Percentiles rank a stretch among this genome's conserved stretches.
Conservation (phyloP, 2,329 filamentous ascomycete genomes). For the Pseudogymnoascus sp. region DNA sequence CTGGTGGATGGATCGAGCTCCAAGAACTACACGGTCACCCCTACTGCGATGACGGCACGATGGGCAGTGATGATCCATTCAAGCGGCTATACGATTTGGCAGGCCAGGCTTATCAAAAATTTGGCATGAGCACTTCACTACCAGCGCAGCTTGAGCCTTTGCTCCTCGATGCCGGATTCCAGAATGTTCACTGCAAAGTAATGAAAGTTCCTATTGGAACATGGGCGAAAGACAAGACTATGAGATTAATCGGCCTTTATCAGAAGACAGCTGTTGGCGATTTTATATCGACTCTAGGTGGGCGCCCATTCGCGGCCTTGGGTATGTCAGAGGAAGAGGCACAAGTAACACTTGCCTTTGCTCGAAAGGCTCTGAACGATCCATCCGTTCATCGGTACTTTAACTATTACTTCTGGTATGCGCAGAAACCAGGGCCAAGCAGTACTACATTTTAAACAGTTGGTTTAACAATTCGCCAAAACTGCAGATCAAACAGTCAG, state of each 20-base stretch:
- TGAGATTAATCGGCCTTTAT: constrained; percentile 20
- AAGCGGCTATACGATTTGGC: constrained; percentile 18
- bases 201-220: constrained; percentile 47
- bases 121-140: constrained; percentile 19
- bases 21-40: background rate
- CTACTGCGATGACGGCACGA: constrained; percentile 10
- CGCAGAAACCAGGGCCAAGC: constrained; percentile 32
- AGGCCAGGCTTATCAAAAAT: constrained; percentile 19
- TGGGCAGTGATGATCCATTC: constrained; percentile 21
- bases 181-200: constrained; percentile 43
- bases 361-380: background rate
- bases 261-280: constrained; percentile 12
- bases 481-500: background rate
- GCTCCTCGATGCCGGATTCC: constrained; percentile 42
- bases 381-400: constrained; percentile 18
- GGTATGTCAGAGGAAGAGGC: background rate
- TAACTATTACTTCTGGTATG: constrained; percentile 36
- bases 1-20: background rate
- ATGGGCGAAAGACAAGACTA: constrained; percentile 38
- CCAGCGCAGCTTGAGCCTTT: constrained; percentile 21
- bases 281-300: constrained; percentile 8
- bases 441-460: background rate
- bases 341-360: background rate
- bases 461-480: background rate
- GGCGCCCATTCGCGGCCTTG: constrained; percentile 4